phyloP scores from a whole-genome alignment of 2,329 filamentous ascomycete species.

The Monosporascus cannonballus region DNA sequence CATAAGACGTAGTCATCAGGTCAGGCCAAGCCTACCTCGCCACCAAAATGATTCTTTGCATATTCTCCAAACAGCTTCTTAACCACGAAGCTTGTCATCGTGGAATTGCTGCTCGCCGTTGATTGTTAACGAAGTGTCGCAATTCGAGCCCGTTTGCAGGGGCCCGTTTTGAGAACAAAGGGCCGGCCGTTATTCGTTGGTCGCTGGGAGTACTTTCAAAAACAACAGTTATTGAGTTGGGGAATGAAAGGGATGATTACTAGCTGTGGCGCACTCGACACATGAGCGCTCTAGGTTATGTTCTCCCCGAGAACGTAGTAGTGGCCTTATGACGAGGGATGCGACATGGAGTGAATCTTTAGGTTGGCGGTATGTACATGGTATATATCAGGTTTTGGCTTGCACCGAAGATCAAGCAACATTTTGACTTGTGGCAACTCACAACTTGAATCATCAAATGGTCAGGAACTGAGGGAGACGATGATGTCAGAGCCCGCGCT shows the following conservation, averaged over 20 bases:
- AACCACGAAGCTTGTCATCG: neutral
- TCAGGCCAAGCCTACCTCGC: constrained; percentile 7
- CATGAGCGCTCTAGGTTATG: too few relatives aligned
- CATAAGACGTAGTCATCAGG: constrained; percentile 28
- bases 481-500: neutral
- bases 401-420: neutral
- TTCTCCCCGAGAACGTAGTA: too few relatives aligned
- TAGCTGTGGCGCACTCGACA: too few relatives aligned
- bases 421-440: neutral
- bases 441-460: neutral
- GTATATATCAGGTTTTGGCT: neutral
- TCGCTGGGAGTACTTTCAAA: too few relatives aligned
- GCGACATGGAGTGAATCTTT: neutral
- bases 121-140: neutral
- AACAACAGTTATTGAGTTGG: too few relatives aligned
- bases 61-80: neutral
- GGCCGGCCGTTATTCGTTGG: too few relatives aligned
- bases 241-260: too few relatives aligned
- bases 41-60: constrained; percentile 1
- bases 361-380: neutral
- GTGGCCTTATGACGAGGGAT: neutral
- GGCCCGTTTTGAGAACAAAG: too few relatives aligned
- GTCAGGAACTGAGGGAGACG: neutral
- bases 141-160: neutral
- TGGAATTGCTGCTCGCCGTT: neutral